Conservation (phyloP, 2,329 filamentous ascomycete genomes). For the Neocatenulostroma microsporum region DNA sequence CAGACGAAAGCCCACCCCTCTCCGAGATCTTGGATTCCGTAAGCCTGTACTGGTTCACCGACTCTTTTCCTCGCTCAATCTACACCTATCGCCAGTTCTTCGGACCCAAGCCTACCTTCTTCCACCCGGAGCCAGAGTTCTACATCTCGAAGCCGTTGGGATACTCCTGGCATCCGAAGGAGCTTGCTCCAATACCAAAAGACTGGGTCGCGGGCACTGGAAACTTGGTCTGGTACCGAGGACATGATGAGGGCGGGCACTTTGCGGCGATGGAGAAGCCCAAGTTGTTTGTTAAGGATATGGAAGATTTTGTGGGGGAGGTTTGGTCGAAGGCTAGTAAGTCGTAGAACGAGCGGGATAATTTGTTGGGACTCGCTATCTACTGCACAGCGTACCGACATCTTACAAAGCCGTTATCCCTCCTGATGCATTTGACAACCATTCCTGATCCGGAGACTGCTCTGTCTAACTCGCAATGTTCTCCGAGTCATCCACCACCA, state of each 20-base stretch:
- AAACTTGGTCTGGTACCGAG: slow-evolving; percentile 28
- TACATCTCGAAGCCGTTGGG: slow-evolving; percentile 15
- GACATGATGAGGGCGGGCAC: slow-evolving; percentile 31
- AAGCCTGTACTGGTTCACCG: not conserved
- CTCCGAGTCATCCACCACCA: no score
- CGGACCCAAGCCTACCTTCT: not conserved
- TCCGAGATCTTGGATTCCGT: not conserved
- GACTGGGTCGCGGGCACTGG: slow-evolving; percentile 26
- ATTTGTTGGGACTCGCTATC: no score
- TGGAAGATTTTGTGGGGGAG: slow-evolving; percentile 13
- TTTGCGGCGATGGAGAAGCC: slow-evolving; percentile 25
- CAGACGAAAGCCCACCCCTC: not conserved
- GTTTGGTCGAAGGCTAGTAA: slow-evolving; percentile 1
- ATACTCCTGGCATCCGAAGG: slow-evolving; percentile 34
- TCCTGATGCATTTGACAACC: no score
- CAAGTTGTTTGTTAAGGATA: slow-evolving; percentile 11
- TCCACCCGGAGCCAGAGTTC: not conserved
- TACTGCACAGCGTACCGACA: no score
- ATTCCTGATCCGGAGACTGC: no score
- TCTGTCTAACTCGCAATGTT: no score
- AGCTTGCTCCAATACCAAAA: slow-evolving; percentile 30
- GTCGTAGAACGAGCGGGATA: not conserved
- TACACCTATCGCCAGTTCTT: not conserved
- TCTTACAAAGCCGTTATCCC: no score
- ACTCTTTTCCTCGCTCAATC: not conserved